Conservation (phyloP, 805 yeast genomes). For the Myxozyma monticola region DNA sequence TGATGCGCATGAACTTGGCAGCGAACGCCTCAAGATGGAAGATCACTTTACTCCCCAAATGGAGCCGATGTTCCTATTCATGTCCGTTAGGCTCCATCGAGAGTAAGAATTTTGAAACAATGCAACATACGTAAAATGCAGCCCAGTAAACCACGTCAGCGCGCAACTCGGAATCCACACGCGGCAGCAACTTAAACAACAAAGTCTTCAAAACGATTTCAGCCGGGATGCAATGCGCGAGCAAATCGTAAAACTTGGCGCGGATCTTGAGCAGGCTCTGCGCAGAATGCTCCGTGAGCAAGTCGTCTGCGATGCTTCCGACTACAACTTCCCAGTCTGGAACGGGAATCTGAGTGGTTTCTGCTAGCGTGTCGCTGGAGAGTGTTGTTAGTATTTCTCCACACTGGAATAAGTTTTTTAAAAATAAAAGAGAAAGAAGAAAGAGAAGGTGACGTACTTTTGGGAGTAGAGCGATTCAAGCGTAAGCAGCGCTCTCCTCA, state of each 20-base stretch:
- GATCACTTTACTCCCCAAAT: conserved; percentile 83
- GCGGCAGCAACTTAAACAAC: conserved; percentile 40
- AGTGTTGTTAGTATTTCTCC: neutral
- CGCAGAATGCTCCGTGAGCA: conserved; percentile 66
- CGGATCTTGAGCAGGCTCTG: conserved; percentile 50
- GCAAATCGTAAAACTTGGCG: conserved; percentile 75
- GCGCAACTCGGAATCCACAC: conserved; percentile 33
- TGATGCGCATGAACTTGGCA: conserved; percentile 79
- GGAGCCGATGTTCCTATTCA: conserved; percentile 77
- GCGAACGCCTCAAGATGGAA: conserved; percentile 94
- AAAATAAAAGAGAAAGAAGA: neutral
- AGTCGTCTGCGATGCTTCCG: conserved; percentile 54
- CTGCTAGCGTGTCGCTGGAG: conserved; percentile 16
- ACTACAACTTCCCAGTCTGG: conserved; percentile 93
- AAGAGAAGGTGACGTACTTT: conserved; percentile 11
- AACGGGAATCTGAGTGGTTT: conserved; percentile 54
- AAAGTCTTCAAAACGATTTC: conserved; percentile 69
- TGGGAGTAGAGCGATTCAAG: conserved; percentile 68
- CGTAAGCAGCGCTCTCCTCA: conserved; percentile 74
- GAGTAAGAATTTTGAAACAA: neutral
- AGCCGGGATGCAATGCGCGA: conserved; percentile 94
- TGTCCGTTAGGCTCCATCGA: conserved; percentile 23
- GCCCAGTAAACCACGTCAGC: conserved; percentile 36
- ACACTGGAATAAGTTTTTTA: neutral
- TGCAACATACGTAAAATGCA: conserved; percentile 25